phyloP scores from a whole-genome alignment of 192 early-diverging fungal genomes.

The Entomortierella parvispora region DNA sequence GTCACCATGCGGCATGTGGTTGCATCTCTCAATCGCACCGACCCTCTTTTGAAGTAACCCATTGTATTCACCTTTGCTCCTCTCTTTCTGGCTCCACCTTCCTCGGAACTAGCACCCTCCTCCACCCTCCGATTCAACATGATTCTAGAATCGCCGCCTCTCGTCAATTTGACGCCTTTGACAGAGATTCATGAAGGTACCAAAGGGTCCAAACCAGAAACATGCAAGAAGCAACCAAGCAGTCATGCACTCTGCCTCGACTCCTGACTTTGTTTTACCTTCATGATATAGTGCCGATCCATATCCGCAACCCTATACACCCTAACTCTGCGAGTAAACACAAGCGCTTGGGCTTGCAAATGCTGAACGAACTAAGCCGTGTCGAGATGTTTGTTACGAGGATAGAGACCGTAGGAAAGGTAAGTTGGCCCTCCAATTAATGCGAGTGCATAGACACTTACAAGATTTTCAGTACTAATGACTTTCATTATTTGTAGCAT shows the following conservation, averaged over 20 bases:
- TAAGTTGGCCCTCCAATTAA: too few relatives aligned
- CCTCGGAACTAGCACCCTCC: neutral
- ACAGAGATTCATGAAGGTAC: conserved; percentile 53
- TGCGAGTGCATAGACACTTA: too few relatives aligned
- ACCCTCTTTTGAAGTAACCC: too few relatives aligned
- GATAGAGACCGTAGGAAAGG: conserved; percentile 49
- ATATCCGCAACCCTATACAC: conserved; percentile 53
- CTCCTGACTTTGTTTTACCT: too few relatives aligned
- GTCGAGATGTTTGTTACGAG: conserved; percentile 56
- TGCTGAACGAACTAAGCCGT: conserved; percentile 53
- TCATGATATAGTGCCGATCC: conserved; percentile 60
- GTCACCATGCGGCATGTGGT: too few relatives aligned
- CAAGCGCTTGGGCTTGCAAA: conserved; percentile 53
- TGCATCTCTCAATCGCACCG: too few relatives aligned
- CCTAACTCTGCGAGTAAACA: conserved; percentile 52
- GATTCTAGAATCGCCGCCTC: conserved; percentile 51
- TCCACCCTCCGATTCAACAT: conserved; percentile 15
- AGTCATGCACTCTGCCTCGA: too few relatives aligned
- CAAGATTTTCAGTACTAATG: neutral
- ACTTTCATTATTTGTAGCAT: conserved; percentile 12
- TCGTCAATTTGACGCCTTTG: conserved; percentile 47
- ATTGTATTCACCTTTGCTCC: neutral
- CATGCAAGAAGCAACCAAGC: neutral
- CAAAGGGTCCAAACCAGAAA: neutral
- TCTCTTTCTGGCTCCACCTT: neutral